Evolutionary conservation across 1,139 yeast species (phyloP), one percentile per base, ranked within the genome.

Genomic region (Protomyces macrosporus): DNA sequence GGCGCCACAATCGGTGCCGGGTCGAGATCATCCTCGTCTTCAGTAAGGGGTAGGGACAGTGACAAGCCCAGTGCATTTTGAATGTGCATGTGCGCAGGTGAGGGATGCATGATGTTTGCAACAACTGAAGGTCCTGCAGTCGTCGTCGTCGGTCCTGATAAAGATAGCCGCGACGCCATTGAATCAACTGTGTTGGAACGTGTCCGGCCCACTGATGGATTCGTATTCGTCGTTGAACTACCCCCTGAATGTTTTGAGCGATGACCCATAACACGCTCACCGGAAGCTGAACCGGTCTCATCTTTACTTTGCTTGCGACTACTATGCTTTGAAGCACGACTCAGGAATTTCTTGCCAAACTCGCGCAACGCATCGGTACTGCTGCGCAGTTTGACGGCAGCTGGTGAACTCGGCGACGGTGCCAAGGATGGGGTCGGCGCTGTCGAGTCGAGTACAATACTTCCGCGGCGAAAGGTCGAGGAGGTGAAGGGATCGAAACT

Each of bases 351-450:
- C 45, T 36, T 58, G 12, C 62, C 52, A 35, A 58, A 52, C 32
- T 58, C 62, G 10, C 52, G 42, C 9, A 58, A 42, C 10, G 62
- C 62, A 12, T 58, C 62, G 9, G 62, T 55, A 58, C 62, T 58
- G 14, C 53, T 35, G 10, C 36, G 51, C 23, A 58, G 42, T 35
- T 37, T 45, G 30, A 56, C n/a, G n/a, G 62, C 62, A 32, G 62
- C 45, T 3, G 62, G 62, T 12, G 56, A 58, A 10, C 51, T 36
- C 10, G 62, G 62, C 10, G 57, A 23, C 14, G 57, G 39, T 1
- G 45, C 45, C 51, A 58, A 16, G n/a, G 56, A 58, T 4, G 62
- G 62, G 4, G 62, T 58, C 62, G 62, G 42, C 4, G 62, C 62
- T 7, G 62, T 56, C 3, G 62, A 55, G 30, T 58, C 62, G 10